Base-by-base conservation (phyloP, 129 eudicot genomes). In the Ambrosia artemisiifolia region DNA sequence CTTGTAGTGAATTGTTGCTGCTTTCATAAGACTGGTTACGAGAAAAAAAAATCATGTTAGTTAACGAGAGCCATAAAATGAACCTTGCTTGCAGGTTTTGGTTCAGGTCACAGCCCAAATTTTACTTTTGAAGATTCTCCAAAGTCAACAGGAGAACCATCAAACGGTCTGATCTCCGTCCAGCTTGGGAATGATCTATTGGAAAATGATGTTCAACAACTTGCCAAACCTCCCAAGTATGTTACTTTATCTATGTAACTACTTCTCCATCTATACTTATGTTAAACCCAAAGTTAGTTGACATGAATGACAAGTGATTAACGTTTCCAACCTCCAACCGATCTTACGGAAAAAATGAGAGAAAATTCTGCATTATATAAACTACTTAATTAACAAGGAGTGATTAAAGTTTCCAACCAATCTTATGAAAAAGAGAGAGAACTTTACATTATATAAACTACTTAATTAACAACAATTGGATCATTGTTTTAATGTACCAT, bases 101-200 rank as follows among this genome's bases (percentile, higher is more conserved):
- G 78, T 71, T 78, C 82, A 0, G 82, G 82, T 71, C 82, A 71
- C 71, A 78, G 68, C 54, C 42, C 82, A 64, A 71, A 11, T 38
- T 78, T 78, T 76, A 71, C 51, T 43, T 78, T 78, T 14, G 78
- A 78, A 43, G 77, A 78, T 51, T 53, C 82, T 16, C 67, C 73
- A 6, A 78, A 78, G 71, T 65, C 73, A 71, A 42, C 77, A 63
- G 67, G 77, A 63, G 82, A 57, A 14, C 82, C 77, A 71, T 63
- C 82, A 30, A 55, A 71, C 55, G 68, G 77, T 43, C 57, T 78
- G 59, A 78, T 78, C 38, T 64, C 82, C 40, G 47, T 78, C 36
- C 67, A 72, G 62, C 60, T 78, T 33, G 82, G 82, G 20, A 78
- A 78, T 78, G 46, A 54, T 1, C 4, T 40, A 28, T 57, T 36